Evolutionary conservation across 1,139 yeast genomes (phyloP).

Genomic region (Blastobotrys serpentis): DNA sequence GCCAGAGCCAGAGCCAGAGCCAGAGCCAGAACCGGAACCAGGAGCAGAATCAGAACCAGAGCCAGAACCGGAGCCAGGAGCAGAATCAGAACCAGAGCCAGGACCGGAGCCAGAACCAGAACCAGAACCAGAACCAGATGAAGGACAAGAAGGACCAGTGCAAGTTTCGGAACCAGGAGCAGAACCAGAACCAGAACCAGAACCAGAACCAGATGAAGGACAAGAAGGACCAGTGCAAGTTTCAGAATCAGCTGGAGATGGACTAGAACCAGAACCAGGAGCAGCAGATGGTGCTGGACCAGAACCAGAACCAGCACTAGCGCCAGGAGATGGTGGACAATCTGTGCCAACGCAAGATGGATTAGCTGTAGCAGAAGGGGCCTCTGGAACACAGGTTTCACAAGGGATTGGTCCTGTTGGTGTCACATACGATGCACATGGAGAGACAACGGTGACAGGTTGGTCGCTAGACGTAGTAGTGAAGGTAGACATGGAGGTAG

Average conservation of each 20-base stretch:
- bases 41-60: not conserved
- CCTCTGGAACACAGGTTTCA: constrained; percentile 3
- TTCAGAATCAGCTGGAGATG: not conserved
- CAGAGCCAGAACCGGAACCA: not conserved
- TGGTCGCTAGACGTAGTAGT: constrained; percentile 21
- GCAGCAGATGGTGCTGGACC: not conserved
- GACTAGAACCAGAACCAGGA: not conserved
- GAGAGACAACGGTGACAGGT: constrained; percentile 25
- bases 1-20: not conserved
- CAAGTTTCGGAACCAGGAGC: not conserved
- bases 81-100: not conserved
- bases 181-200: not conserved
- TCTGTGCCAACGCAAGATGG: not conserved
- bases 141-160: not conserved
- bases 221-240: not conserved
- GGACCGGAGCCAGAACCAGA: not conserved
- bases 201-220: not conserved
- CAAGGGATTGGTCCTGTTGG: constrained; percentile 3
- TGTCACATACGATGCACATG: constrained; percentile 20
- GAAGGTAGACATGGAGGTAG: constrained; percentile 23
- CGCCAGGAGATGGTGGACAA: not conserved
- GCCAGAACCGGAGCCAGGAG: not conserved
- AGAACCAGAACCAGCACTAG: not conserved
- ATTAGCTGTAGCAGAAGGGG: not conserved
- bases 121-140: not conserved